These are phyloP conservation scores for Claviceps humidiphila DNA, from an alignment of 2,329 filamentous ascomycete species.

Conservation along the genomic window DNA sequence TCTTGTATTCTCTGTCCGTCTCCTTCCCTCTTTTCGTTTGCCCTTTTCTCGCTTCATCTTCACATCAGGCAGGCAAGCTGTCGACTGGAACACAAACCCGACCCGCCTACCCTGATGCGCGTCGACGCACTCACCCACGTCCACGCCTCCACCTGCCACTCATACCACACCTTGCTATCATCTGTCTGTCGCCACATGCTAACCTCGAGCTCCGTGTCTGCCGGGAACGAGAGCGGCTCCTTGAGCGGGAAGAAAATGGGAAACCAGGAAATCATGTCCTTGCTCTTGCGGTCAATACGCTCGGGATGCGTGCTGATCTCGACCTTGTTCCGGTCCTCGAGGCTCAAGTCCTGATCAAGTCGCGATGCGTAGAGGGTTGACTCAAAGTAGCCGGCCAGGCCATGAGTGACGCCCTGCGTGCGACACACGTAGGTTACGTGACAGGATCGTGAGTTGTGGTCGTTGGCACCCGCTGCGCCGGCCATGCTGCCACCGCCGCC, in stretches of 20 bases:
- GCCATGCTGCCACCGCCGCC: slow-evolving; percentile 61
- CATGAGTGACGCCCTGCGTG: slow-evolving; percentile 74
- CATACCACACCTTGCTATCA: slow-evolving; percentile 94
- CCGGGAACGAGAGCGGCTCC: slow-evolving; percentile 76
- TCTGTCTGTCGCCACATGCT: slow-evolving; percentile 96
- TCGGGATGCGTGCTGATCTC: slow-evolving; percentile 90
- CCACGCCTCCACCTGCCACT: slow-evolving; percentile 89
- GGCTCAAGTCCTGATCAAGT: slow-evolving; percentile 12
- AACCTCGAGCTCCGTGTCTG: slow-evolving; percentile 72
- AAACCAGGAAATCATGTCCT: slow-evolving; percentile 99
- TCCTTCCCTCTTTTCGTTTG: neutral
- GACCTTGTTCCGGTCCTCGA: slow-evolving; percentile 32
- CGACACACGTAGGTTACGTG: slow-evolving; percentile 66
- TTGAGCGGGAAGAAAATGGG: slow-evolving; percentile 96
- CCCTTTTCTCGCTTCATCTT: neutral
- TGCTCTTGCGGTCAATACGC: slow-evolving; percentile 82
- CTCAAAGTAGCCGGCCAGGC: slow-evolving; percentile 90
- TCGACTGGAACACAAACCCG: slow-evolving; percentile 55
- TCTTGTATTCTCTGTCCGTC: neutral
- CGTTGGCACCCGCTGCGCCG: slow-evolving; percentile 69
- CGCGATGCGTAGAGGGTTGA: slow-evolving; percentile 69
- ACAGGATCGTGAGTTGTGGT: slow-evolving; percentile 78
- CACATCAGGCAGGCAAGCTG: slow-evolving; percentile 62
- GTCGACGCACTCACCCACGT: slow-evolving; percentile 45
- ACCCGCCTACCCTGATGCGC: slow-evolving; percentile 51